Evolutionary conservation across 371 early-diverging fungal species (phyloP).

Genomic region (Mucor racemosus): DNA sequence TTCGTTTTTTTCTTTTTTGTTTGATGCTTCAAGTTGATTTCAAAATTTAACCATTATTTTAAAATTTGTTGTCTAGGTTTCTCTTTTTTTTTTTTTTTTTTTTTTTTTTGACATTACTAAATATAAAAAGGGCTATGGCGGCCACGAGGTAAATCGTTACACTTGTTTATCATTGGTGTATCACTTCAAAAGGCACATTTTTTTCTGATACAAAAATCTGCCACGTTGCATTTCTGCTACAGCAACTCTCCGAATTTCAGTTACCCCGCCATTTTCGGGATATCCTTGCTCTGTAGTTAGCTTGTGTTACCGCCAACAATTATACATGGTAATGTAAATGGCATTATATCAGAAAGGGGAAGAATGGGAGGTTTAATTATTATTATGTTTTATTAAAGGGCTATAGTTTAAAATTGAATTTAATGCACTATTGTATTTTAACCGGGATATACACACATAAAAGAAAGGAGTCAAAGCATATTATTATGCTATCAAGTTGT

Average conservation of each 20-base stretch:
- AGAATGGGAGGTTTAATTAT: neutral
- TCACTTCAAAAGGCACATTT: conserved; percentile 2
- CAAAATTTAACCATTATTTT: conserved; percentile 10
- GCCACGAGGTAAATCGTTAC: conserved; percentile 20
- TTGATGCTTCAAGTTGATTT: conserved; percentile 1
- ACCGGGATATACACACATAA: neutral
- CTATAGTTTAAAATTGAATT: neutral
- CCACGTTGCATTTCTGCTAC: neutral
- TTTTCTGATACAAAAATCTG: neutral
- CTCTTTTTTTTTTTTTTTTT: no score
- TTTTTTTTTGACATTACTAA: neutral
- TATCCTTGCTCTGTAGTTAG: neutral
- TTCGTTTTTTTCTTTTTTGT: neutral
- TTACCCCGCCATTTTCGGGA: conserved; percentile 6
- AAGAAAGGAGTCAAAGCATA: neutral
- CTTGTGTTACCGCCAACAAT: neutral
- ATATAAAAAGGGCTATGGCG: conserved; percentile 1
- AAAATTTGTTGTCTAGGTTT: conserved; percentile 2
- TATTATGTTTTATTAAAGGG: neutral
- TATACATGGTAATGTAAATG: neutral
- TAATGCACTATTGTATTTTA: neutral
- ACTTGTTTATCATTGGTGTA: conserved; percentile 17
- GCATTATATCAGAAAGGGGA: neutral
- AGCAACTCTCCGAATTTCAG: conserved; percentile 3
- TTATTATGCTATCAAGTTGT: neutral